These are phyloP conservation scores for Lumnitzera racemosa DNA, from an alignment of 345 rosid genomes.

Conservation along the genomic window DNA sequence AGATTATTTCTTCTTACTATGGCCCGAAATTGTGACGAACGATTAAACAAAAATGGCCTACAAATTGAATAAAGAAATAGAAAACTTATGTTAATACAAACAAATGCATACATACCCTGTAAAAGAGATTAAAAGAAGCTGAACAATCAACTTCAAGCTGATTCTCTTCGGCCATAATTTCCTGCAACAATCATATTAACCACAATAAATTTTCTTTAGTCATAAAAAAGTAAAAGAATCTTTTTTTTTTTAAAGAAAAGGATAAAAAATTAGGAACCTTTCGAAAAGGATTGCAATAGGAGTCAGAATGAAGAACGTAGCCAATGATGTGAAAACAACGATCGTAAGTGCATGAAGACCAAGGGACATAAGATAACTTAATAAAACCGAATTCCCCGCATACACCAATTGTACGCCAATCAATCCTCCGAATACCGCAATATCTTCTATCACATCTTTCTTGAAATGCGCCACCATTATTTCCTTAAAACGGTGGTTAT, in stretches of 20 bases:
- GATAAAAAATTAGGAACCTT: constrained; percentile 29
- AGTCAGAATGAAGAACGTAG: constrained; percentile 61
- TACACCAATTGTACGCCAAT: constrained; percentile 59
- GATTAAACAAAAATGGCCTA: neutral
- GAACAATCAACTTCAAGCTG: constrained; percentile 44
- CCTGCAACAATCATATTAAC: constrained; percentile 33
- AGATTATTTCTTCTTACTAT: no score
- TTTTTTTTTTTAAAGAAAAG: neutral
- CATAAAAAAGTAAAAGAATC: neutral
- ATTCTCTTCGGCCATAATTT: constrained; percentile 63
- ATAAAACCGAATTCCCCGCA: constrained; percentile 64
- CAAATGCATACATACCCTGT: constrained; percentile 48
- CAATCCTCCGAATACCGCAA: constrained; percentile 51
- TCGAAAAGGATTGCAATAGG: constrained; percentile 75
- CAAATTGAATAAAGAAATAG: no score
- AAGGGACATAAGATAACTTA: constrained; percentile 75
- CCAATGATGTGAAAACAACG: constrained; percentile 59
- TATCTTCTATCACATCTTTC: constrained; percentile 46
- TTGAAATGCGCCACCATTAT: neutral
- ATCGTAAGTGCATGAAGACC: constrained; percentile 64
- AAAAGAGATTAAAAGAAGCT: constrained; percentile 65
- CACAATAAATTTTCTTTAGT: neutral
- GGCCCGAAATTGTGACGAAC: neutral
- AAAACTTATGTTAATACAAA: neutral
- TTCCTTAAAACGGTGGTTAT: no score